Conservation (phyloP, 176 grass and related monocot genomes). For the Triticum dicoccoides region DNA sequence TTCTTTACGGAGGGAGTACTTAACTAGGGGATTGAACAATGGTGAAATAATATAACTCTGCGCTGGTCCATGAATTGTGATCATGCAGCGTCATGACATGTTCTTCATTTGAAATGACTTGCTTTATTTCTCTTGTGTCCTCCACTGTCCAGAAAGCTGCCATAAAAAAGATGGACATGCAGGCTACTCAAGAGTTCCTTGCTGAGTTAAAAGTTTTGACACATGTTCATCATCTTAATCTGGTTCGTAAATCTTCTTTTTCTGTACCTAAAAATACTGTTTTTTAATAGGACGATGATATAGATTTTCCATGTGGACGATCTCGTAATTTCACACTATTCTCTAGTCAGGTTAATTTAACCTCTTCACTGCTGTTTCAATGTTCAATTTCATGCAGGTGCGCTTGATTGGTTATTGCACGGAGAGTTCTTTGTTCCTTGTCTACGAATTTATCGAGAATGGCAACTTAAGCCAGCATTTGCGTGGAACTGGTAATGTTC, state of each 20-base stretch:
- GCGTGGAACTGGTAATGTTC: conserved; percentile 61
- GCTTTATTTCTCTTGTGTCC: conserved; percentile 23
- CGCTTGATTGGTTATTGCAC: conserved; percentile 93
- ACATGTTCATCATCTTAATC: conserved; percentile 98
- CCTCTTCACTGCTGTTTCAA: not conserved
- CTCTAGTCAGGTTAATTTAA: not conserved
- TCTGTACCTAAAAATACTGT: not conserved
- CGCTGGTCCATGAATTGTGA: conserved; percentile 19
- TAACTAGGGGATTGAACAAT: not conserved
- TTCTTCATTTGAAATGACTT: conserved; percentile 28
- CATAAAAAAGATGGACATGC: conserved; percentile 98
- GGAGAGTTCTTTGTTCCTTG: conserved; percentile 81
- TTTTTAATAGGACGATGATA: not conserved
- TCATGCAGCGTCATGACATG: not conserved
- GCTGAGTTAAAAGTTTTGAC: conserved; percentile 98
- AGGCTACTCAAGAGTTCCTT: conserved; percentile 82
- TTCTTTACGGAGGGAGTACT: not conserved
- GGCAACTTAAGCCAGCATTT: conserved; percentile 89
- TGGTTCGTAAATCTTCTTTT: conserved; percentile 50
- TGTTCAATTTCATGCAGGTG: conserved; percentile 49
- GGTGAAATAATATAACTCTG: not conserved
- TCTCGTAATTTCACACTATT: not conserved
- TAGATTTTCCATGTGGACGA: not conserved
- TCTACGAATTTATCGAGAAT: conserved; percentile 94
- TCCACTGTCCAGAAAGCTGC: conserved; percentile 74